phyloP scores from a whole-genome alignment of 768 basidiomycete species.

The Crassisporium funariophilum region DNA sequence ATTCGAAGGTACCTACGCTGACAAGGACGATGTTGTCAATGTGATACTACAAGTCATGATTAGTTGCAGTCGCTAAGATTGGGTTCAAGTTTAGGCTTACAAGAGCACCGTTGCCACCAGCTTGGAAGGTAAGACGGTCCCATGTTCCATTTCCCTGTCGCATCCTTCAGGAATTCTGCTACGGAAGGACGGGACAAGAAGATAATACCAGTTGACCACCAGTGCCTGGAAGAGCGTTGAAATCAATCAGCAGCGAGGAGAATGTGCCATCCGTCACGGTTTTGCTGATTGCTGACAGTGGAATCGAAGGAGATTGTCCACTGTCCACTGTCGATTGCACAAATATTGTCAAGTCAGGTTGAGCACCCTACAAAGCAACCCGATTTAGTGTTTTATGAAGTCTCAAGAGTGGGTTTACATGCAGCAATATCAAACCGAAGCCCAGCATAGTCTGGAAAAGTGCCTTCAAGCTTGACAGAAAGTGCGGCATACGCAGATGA shows the following conservation, averaged over 20 bases:
- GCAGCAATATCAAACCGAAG: slow-evolving; percentile 54
- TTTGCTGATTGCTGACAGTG: slow-evolving; percentile 43
- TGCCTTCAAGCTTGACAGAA: slow-evolving; percentile 45
- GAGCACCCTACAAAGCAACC: slow-evolving; percentile 34
- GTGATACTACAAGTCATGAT: slow-evolving; percentile 38
- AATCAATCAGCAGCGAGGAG: slow-evolving; percentile 49
- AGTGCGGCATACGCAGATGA: slow-evolving; percentile 46
- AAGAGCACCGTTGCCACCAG: slow-evolving; percentile 44
- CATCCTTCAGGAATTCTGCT: too few species aligned
- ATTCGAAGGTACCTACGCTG: slow-evolving; percentile 26
- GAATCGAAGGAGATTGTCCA: slow-evolving; percentile 38
- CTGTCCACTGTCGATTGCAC: slow-evolving; percentile 42
- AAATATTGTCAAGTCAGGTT: slow-evolving; percentile 46
- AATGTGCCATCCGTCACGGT: slow-evolving; percentile 38
- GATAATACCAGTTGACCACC: slow-evolving; percentile 36
- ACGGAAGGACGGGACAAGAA: background rate
- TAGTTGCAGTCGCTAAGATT: background rate
- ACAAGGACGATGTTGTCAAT: slow-evolving; percentile 53
- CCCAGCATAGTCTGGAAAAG: slow-evolving; percentile 47
- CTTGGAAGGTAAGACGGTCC: slow-evolving; percentile 55
- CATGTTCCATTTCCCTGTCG: slow-evolving; percentile 41
- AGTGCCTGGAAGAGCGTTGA: slow-evolving; percentile 45
- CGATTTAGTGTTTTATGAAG: slow-evolving; percentile 1
- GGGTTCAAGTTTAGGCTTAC: slow-evolving; percentile 22
- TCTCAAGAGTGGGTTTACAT: slow-evolving; percentile 16